Percentiles rank a stretch among this genome's conserved stretches.
These are phyloP conservation scores for Exophiala alcalophila DNA, from an alignment of 2,329 filamentous ascomycete species.

Conservation along the genomic window DNA sequence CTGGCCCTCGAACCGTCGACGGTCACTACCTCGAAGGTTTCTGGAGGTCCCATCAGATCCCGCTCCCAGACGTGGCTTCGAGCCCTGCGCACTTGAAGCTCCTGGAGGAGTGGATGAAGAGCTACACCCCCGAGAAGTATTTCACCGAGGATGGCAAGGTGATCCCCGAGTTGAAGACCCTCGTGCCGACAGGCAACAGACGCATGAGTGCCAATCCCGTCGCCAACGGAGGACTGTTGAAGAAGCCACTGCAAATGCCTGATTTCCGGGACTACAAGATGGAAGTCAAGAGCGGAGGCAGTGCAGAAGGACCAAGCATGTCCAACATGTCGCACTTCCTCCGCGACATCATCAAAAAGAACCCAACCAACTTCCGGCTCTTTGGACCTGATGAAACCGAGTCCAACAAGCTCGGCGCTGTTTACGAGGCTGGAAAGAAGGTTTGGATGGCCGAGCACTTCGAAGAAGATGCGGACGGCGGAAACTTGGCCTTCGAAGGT, in stretches of 20 bases:
- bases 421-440: constrained; percentile 74
- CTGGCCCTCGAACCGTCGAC: constrained; percentile 67
- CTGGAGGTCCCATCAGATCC: constrained; percentile 76
- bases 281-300: constrained; percentile 59
- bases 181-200: constrained; percentile 63
- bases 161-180: constrained; percentile 58
- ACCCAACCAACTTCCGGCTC: constrained; percentile 67
- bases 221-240: constrained; percentile 66
- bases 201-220: constrained; percentile 78
- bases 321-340: constrained; percentile 65
- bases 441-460: constrained; percentile 78
- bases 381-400: constrained; percentile 80
- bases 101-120: constrained; percentile 73
- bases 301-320: constrained; percentile 62
- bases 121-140: constrained; percentile 69
- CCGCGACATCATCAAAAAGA: constrained; percentile 63
- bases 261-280: constrained; percentile 68
- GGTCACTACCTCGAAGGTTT: constrained; percentile 71
- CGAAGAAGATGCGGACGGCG: constrained; percentile 70
- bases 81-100: constrained; percentile 65
- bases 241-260: constrained; percentile 65
- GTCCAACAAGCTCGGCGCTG: constrained; percentile 70
- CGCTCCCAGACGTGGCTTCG: constrained; percentile 65
- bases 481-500: constrained; percentile 66
- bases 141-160: constrained; percentile 65